Evolutionary conservation across 2,329 filamentous ascomycete species (phyloP).

Genomic region (Aspergillus jensenii): DNA sequence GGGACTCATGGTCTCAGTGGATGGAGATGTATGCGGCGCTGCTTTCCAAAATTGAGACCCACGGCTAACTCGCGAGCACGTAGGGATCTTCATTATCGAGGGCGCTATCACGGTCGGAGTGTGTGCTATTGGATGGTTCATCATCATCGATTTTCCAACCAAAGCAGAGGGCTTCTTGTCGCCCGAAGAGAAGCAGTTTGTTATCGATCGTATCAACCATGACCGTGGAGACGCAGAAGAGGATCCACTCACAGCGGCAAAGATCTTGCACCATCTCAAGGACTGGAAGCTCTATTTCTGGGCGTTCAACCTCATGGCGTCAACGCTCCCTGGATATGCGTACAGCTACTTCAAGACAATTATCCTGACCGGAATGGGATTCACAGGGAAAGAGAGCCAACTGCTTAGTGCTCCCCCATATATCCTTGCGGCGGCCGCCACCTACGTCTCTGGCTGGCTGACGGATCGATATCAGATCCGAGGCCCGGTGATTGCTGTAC

Average conservation of each 20-base stretch:
- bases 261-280: constrained; percentile 28
- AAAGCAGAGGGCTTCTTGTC: constrained; percentile 26
- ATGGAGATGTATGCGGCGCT: constrained; percentile 19
- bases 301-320: constrained; percentile 34
- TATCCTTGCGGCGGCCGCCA: constrained; percentile 35
- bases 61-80: neutral
- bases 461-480: constrained; percentile 15
- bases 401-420: constrained; percentile 36
- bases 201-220: constrained; percentile 37
- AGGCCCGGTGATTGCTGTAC: constrained; percentile 13
- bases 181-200: constrained; percentile 24
- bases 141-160: constrained; percentile 43
- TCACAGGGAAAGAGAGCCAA: constrained; percentile 31
- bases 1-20: constrained; percentile 32
- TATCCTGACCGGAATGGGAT: constrained; percentile 40
- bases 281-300: constrained; percentile 40
- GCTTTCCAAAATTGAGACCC: neutral
- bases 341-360: constrained; percentile 41
- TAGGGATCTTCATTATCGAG: constrained; percentile 28
- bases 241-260: constrained; percentile 22
- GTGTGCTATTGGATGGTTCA: constrained; percentile 31
- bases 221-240: constrained; percentile 36
- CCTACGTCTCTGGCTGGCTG: constrained; percentile 25
- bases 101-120: constrained; percentile 32
- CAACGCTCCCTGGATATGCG: constrained; percentile 32